Evolutionary conservation across 1,284 basidiomycete genomes (phyloP).

Genomic region (Blastosporella zonata): DNA sequence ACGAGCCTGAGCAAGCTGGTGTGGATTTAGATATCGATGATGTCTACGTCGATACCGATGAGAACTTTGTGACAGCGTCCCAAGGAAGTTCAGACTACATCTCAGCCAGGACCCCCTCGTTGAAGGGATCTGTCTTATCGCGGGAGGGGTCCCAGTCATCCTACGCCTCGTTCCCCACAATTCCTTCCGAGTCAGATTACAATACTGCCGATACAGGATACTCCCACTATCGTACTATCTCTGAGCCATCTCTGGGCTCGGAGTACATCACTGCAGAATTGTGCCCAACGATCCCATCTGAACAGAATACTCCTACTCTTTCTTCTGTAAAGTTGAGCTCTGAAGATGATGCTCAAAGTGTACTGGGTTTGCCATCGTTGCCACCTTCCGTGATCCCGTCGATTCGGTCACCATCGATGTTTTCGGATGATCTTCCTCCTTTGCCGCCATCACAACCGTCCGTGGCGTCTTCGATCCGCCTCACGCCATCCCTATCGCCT

Average conservation of each 20-base stretch:
- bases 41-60: constrained; percentile 16
- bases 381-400: constrained; percentile 30
- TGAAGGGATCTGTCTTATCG: constrained; percentile 36
- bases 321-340: constrained; percentile 28
- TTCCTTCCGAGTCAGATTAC: constrained; percentile 58
- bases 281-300: constrained; percentile 43
- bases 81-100: constrained; percentile 40
- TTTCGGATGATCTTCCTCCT: constrained; percentile 26
- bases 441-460: constrained; percentile 23
- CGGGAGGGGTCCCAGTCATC: constrained; percentile 31
- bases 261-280: constrained; percentile 49
- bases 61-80: constrained; percentile 32
- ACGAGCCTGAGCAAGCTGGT: constrained; percentile 9
- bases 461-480: constrained; percentile 15
- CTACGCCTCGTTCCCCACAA: constrained; percentile 43
- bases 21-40: too few species aligned
- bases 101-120: constrained; percentile 33
- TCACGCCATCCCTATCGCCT: constrained; percentile 18
- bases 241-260: constrained; percentile 33
- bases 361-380: constrained; percentile 31
- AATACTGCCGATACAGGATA: constrained; percentile 47
- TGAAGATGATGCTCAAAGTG: constrained; percentile 22
- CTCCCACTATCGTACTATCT: constrained; percentile 50
- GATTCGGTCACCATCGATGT: constrained; percentile 29
- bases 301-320: constrained; percentile 37